Percentiles rank a stretch among this genome's conserved stretches.
Conservation (phyloP, 225 moss, liverwort and hornwort genomes). For the Antitrichia curtipendula region DNA sequence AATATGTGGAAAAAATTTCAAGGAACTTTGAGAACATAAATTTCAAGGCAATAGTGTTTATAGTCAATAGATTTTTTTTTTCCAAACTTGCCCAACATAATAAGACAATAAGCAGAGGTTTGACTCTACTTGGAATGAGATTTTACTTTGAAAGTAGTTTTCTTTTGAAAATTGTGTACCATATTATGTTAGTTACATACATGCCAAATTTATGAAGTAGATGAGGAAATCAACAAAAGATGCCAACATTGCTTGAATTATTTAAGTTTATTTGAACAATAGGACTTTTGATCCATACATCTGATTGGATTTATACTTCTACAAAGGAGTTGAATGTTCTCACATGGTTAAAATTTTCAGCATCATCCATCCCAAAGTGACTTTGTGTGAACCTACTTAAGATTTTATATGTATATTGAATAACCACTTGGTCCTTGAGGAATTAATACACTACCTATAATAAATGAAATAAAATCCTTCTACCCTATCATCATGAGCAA, state of each 20-base stretch:
- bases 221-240: neutral
- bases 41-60: neutral
- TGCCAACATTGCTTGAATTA: neutral
- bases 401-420: neutral
- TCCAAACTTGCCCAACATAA: neutral
- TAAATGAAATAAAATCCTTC: neutral
- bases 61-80: neutral
- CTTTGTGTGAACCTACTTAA: fast-evolving
- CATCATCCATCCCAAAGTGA: neutral
- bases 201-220: too few species aligned
- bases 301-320: fast-evolving
- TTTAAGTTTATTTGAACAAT: fast-evolving
- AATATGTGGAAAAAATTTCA: neutral
- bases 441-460: neutral
- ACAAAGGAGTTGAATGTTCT: fast-evolving
- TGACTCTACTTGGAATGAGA: neutral
- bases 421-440: neutral
- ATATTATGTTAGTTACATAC: neutral
- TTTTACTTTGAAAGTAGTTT: neutral
- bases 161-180: neutral
- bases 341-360: fast-evolving
- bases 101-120: too few species aligned
- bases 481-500: neutral
- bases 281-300: fast-evolving
- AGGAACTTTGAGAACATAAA: neutral